Percentiles rank a stretch among this genome's conserved stretches.
Conservation (phyloP, 805 yeast species). For the Vanderwaltozyma tropicalis region DNA sequence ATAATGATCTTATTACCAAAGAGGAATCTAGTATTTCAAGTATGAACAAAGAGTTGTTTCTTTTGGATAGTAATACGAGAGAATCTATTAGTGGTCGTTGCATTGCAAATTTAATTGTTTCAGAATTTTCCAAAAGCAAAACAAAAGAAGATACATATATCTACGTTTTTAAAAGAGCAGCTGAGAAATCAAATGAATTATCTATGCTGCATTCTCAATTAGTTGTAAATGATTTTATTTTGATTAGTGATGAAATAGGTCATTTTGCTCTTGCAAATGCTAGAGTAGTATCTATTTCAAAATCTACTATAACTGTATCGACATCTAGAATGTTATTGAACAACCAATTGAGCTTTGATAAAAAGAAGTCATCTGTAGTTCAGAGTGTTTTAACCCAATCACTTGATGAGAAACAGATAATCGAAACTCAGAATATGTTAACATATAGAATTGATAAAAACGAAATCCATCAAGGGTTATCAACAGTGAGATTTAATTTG, state of each 20-base stretch:
- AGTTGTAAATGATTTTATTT: constrained; percentile 47
- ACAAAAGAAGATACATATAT: constrained; percentile 24
- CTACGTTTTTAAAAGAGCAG: constrained; percentile 40
- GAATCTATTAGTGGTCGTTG: constrained; percentile 53
- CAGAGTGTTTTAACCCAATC: constrained; percentile 11
- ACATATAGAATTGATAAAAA: constrained; percentile 70
- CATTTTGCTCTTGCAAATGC: constrained; percentile 69
- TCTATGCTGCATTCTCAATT: constrained; percentile 37
- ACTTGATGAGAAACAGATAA: constrained; percentile 6
- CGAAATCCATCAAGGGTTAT: constrained; percentile 63
- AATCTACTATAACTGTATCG: constrained; percentile 36
- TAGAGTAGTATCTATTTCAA: constrained; percentile 35
- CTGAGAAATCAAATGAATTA: constrained; percentile 2
- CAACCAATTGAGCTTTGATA: constrained; percentile 13
- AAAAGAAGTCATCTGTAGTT: constrained; percentile 2
- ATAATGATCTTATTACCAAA: constrained; percentile 63
- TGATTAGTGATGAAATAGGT: constrained; percentile 72
- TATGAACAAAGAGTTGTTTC: constrained; percentile 48
- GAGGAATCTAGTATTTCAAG: constrained; percentile 55
- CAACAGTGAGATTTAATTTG: constrained; percentile 66
- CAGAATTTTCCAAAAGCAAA: constrained; percentile 13
- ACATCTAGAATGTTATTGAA: constrained; percentile 44
- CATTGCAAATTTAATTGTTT: constrained; percentile 40
- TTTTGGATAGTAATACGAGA: constrained; percentile 44
- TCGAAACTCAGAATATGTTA: constrained; percentile 28